Evolutionary conservation across 352 stramenopile genomes (phyloP), one percentile per base, ranked within the genome.

Genomic region (Aphanomyces astaci): DNA sequence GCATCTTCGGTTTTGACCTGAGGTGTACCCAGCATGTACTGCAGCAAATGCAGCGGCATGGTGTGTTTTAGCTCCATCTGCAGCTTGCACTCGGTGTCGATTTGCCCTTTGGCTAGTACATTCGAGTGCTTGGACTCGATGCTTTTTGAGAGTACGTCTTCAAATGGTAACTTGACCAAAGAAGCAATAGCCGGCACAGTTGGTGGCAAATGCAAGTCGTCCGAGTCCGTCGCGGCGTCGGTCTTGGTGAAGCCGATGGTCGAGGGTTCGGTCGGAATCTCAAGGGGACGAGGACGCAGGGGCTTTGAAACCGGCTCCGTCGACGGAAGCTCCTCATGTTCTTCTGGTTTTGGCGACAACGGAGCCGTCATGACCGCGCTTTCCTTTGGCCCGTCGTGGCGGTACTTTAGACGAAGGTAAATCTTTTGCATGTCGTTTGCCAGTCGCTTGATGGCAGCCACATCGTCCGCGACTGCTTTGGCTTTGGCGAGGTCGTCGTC

Each of bases 351-450:
- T 24, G 11, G 13, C 53, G 24, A 25, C 13, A 45, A 19, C 19
- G 24, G 33, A 31, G 53, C 9, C 53, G 31, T 31, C 45, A 22
- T 15, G 15, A 52, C 32, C 28, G 28, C 13, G 40, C 31, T 66
- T 1, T 13, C 4, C 19, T 24, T 53, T 7, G 45, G 9, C 22
- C n/a, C 9, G n/a, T 52, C 31, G 24, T 64, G 55, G 9, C 43
- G 40, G 22, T 59, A 62, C 45, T 59, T n/a, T 5, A 68, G 22
- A 17, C 62, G 62, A 25, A 17, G 30, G n/a, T 31, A 45, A 60
- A 68, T 51, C 51, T 68, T 68, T 19, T 68, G 19, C 62, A 68
- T 68, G 19, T 60, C 22, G 19, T 24, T 25, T 4, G 62, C 43
- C 9, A 68, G 49, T 7, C 25, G 24, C 11, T 59, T 27, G 0